phyloP scores from a whole-genome alignment of 176 grass and related monocot species.

The Saccharum officinarum region DNA sequence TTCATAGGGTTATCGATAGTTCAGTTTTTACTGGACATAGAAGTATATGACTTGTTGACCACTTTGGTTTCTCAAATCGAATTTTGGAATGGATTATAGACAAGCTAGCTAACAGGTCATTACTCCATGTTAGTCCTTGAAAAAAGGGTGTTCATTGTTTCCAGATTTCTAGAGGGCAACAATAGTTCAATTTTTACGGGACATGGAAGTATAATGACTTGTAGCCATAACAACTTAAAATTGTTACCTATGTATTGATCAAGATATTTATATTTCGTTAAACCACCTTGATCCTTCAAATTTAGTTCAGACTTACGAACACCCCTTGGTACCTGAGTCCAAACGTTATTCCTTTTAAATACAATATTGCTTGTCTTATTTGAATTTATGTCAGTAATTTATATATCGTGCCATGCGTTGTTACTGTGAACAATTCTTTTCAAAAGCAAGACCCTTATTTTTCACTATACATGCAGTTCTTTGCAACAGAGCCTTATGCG shows the following conservation, averaged over 20 bases:
- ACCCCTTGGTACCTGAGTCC: background rate
- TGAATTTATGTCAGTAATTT: constrained; percentile 6
- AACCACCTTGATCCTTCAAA: constrained; percentile 1
- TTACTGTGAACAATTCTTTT: background rate
- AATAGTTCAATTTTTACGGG: background rate
- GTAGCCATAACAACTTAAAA: background rate
- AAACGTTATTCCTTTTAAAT: constrained; percentile 18
- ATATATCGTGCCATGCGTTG: constrained; percentile 7
- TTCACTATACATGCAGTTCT: constrained; percentile 54
- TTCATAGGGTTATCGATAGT: background rate
- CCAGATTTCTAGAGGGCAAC: background rate
- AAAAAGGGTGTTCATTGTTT: background rate
- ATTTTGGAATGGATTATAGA: background rate
- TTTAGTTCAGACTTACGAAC: background rate
- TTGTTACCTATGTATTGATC: background rate
- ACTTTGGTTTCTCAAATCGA: background rate
- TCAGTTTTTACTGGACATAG: constrained; percentile 7
- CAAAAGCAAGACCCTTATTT: constrained; percentile 15
- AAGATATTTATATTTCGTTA: constrained; percentile 2
- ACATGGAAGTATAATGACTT: background rate
- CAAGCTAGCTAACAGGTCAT: background rate
- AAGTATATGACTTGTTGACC: background rate
- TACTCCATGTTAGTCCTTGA: background rate
- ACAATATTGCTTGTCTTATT: background rate
- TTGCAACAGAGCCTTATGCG: constrained; percentile 63